phyloP scores from a whole-genome alignment of 73 alveolate genomes.

The Strombidium stylifer region DNA sequence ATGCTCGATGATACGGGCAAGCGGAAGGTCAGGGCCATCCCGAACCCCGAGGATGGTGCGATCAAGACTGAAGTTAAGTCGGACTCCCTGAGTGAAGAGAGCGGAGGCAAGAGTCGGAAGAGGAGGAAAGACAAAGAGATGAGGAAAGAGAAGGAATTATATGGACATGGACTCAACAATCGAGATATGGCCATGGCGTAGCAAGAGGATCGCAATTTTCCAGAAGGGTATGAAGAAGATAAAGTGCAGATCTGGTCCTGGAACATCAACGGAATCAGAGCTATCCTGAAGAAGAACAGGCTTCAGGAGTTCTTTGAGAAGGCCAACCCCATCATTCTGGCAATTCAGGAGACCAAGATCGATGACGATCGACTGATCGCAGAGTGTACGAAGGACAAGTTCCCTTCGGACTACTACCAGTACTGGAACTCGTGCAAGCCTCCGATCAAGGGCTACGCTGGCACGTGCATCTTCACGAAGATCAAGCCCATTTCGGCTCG shows the following conservation, averaged over 20 bases:
- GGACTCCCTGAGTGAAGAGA: not conserved
- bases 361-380: constrained; percentile 64
- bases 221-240: constrained; percentile 19
- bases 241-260: constrained; percentile 65
- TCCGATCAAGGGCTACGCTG: constrained; percentile 88
- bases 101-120: not conserved
- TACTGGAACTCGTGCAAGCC: constrained; percentile 83
- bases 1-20: not conserved
- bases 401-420: constrained; percentile 62
- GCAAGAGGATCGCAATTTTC: not conserved
- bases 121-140: not conserved
- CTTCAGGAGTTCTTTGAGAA: constrained; percentile 61
- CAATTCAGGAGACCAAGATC: constrained; percentile 84
- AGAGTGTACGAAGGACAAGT: constrained; percentile 38
- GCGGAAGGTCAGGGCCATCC: not conserved
- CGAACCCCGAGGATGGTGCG: not conserved
- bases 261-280: constrained; percentile 91
- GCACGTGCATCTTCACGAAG: constrained; percentile 89
- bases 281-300: constrained; percentile 69
- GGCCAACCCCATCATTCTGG: constrained; percentile 73
- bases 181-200: not conserved
- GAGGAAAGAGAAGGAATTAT: not conserved
- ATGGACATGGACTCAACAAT: not conserved
- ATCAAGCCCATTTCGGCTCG: constrained; percentile 75
- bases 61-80: no score